These are phyloP conservation scores for Helianthus tuberosus DNA, from an alignment of 129 eudicot species.

Conservation along the genomic window DNA sequence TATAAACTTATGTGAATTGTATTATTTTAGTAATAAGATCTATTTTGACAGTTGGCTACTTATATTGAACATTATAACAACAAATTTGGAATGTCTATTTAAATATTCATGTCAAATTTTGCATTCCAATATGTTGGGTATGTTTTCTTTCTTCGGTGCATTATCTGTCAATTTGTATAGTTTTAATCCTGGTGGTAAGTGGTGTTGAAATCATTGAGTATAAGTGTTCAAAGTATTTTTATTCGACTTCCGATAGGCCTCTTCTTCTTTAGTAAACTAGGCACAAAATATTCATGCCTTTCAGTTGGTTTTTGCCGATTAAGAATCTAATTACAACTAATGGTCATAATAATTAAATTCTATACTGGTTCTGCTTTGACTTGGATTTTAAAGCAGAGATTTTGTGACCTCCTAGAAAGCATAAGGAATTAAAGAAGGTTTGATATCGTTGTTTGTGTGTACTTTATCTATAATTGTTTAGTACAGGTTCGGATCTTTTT, in stretches of 20 bases:
- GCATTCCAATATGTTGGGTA: neutral
- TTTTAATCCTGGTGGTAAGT: neutral
- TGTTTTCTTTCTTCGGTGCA: neutral
- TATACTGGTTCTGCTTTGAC: slow-evolving; percentile 10
- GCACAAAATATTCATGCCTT: neutral
- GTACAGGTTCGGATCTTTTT: neutral
- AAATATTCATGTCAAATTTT: neutral
- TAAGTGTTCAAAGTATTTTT: neutral
- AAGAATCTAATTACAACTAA: neutral
- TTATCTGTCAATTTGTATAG: slow-evolving; percentile 2
- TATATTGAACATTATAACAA: neutral
- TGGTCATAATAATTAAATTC: neutral
- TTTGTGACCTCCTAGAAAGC: slow-evolving; percentile 2
- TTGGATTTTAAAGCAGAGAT: neutral
- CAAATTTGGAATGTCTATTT: neutral
- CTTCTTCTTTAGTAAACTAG: neutral
- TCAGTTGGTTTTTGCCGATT: neutral
- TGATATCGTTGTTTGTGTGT: neutral
- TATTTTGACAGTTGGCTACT: slow-evolving; percentile 1
- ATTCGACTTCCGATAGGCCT: neutral
- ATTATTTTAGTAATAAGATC: neutral
- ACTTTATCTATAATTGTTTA: neutral
- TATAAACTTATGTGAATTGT: slow-evolving; percentile 6
- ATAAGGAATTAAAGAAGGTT: neutral
- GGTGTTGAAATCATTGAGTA: slow-evolving; percentile 3